Evolutionary conservation across 2,329 filamentous ascomycete genomes (phyloP), one percentile per base, ranked within the genome.

Genomic region (Claviceps arundinis): DNA sequence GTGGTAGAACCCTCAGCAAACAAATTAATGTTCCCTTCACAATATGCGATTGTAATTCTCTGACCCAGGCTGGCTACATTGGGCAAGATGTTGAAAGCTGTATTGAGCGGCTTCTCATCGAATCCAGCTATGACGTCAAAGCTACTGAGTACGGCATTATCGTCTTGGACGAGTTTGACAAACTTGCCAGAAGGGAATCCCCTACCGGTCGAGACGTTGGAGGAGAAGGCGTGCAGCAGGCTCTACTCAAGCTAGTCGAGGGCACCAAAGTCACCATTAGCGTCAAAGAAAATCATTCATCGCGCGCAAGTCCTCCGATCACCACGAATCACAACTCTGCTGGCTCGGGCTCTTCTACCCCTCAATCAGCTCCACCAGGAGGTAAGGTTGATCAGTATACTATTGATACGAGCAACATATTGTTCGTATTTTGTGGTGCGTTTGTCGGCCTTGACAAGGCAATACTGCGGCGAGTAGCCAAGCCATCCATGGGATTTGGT

Each of bases 21-120:
- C 85, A 93, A 50, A 78, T 98, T n/a, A 91, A 93, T 55, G 89
- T 97, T 0, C 93, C 93, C 0, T 95, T 96, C 63, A 89, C 87
- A 56, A 95, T 95, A 68, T 91, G 88, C 55, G 91, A 97, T 68
- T 97, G 91, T 67, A 96, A 93, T 49, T 87, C 90, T 5, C 89
- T 97, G 57, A 97, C 91, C 0, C 91, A 96, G 69, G 91, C 91
- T 4, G 91, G 93, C 26, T 98, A 98, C 61, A 96, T 98, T 59
- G 93, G 93, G 34, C 91, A 97, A 64, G 93, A 98, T 64, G 91
- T 91, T n/a, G 93, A 98, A 64, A 84, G 88, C 0, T 96, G 91
- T 60, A 89, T 98, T 42, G 89, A 96, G 62, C 79, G 93, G 45
- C 75, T 98, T 26, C 75, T 98, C 9, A 87, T 94, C 52, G 89